Evolutionary conservation across 345 rosid species (phyloP), one percentile per base, ranked within the genome.

Genomic region (Syzygium aqueum): DNA sequence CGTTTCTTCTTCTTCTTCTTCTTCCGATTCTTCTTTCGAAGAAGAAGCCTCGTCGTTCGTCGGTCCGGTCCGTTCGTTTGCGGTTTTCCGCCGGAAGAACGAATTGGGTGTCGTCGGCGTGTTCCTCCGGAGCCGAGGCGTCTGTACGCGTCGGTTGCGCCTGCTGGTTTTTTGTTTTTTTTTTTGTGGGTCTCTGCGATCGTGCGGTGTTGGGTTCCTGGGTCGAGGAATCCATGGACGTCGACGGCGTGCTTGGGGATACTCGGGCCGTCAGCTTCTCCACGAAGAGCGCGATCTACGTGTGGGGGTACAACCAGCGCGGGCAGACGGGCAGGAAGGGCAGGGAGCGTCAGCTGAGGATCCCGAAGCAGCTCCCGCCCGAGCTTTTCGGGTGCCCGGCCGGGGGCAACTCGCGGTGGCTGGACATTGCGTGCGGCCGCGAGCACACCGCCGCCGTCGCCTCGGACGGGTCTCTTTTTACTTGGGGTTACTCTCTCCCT

Each of bases 361-460:
- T 96, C 85, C 99, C 99, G 3, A 95, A 96, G 89, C 98, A 94
- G 95, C 98, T 97, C 61, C 93, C 97, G 86, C 99, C 99, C 21
- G 96, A 96, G 87, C 97, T 96, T 50, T 96, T 96, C 86, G 98
- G 99, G 57, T 97, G 99, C 87, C 97, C 98, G 0, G 93, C 99
- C 2, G 97, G 94, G 89, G 91, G 88, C 17, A 94, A 94, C 89
- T 90, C 99, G 7, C 95, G 96, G 28, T 96, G 98, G 99, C 89
- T 97, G 51, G 98, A 97, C 90, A 94, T 96, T 11, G 94, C 98
- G 16, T 97, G 99, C 88, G 99, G 98, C 87, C 97, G 97, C 7
- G 99, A 93, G 90, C 99, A 97, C 85, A 96, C 99, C 2, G 97
- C 99, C 0, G 98, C 99, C 3, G 99, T 96, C 85, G 98, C 99